Evolutionary conservation across 352 stramenopile genomes (phyloP).

Genomic region (Phytophthora lateralis): DNA sequence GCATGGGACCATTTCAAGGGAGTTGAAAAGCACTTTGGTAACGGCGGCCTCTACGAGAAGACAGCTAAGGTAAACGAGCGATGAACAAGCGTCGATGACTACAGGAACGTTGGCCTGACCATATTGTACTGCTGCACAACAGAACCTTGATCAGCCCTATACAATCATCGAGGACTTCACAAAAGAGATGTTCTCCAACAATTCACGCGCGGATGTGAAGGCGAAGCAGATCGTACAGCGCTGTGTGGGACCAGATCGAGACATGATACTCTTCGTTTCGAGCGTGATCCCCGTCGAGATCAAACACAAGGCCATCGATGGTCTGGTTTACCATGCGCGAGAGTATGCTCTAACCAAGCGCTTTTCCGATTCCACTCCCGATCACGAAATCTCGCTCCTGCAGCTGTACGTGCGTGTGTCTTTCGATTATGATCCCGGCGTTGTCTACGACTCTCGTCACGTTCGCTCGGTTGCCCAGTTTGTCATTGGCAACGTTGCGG

Average conservation of each 20-base stretch:
- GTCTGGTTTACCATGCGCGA: constrained; percentile 22
- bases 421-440: constrained; percentile 42
- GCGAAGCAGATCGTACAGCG: constrained; percentile 32
- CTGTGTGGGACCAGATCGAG: constrained; percentile 20
- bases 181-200: constrained; percentile 35
- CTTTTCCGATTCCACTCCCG: constrained; percentile 27
- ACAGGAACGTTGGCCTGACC: neutral
- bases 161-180: constrained; percentile 37
- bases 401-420: constrained; percentile 55
- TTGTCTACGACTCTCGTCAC: constrained; percentile 29
- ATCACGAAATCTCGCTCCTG: constrained; percentile 45
- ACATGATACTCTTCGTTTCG: constrained; percentile 30
- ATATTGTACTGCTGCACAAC: neutral
- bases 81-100: neutral
- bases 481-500: constrained; percentile 38
- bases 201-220: constrained; percentile 31
- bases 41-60: constrained; percentile 25
- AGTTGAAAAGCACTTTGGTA: constrained; percentile 33
- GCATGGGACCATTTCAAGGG: constrained; percentile 40
- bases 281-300: constrained; percentile 24
- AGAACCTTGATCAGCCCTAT: constrained; percentile 34
- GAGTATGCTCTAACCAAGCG: constrained; percentile 49
- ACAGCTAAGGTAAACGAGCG: constrained; percentile 17
- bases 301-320: constrained; percentile 29
- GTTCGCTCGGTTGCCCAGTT: constrained; percentile 50